Conservation (phyloP, 1,284 basidiomycete species). For the Puccinia horiana region DNA sequence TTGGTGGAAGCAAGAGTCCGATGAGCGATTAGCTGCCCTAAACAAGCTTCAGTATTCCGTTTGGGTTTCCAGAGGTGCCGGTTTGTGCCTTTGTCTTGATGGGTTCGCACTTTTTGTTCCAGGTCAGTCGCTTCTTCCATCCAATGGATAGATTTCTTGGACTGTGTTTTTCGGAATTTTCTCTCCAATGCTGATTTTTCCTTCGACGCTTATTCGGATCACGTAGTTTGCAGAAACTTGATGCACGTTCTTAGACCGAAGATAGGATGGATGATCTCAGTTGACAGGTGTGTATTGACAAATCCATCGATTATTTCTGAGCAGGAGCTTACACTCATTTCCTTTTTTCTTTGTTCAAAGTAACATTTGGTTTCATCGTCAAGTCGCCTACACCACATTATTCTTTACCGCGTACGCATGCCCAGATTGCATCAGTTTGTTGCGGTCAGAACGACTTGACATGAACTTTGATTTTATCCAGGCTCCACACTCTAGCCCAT, state of each 20-base stretch:
- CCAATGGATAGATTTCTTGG: neutral
- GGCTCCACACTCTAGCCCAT: conserved; percentile 45
- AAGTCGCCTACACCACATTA: conserved; percentile 35
- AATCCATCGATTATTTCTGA: neutral
- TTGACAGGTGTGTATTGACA: conserved; percentile 8
- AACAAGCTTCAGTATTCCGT: conserved; percentile 33
- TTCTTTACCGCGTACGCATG: conserved; percentile 36
- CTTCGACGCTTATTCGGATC: neutral
- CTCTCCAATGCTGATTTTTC: neutral
- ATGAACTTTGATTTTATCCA: neutral
- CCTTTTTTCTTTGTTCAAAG: conserved; percentile 9
- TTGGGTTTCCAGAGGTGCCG: conserved; percentile 39
- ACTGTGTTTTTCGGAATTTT: neutral
- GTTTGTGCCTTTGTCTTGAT: conserved; percentile 31
- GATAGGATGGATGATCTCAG: conserved; percentile 22
- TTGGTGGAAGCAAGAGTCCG: conserved; percentile 38
- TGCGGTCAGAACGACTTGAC: neutral
- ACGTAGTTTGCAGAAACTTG: conserved; percentile 18
- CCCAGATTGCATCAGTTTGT: neutral
- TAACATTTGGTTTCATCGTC: conserved; percentile 48
- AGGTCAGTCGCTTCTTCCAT: neutral
- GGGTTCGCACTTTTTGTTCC: conserved; percentile 38
- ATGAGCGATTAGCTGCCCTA: conserved; percentile 23
- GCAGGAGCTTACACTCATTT: neutral
- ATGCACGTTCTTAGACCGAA: conserved; percentile 29